A percentile compares a stretch with the other conserved stretches of the same genome.
Evolutionary conservation across 148 eudicot species (phyloP).

Genomic region (Vaccinium myrtillus): DNA sequence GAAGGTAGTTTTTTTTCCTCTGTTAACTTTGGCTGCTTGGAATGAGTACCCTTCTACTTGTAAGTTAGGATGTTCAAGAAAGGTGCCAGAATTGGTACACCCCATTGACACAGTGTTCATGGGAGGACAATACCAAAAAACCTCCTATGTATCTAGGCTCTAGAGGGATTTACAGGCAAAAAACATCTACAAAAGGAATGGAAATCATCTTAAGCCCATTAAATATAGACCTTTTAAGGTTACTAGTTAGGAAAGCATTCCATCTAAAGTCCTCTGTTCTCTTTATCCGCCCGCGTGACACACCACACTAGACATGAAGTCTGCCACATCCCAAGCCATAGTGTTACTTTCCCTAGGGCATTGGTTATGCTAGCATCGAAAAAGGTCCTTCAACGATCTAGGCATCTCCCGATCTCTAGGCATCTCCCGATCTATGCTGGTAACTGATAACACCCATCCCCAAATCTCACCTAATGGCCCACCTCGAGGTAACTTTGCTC

Average conservation of each 20-base stretch:
- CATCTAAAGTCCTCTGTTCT: background rate
- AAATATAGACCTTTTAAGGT: too few species aligned
- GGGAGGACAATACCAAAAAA: background rate
- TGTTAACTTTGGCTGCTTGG: slow-evolving; percentile 1
- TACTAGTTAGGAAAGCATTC: background rate
- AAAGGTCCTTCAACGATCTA: background rate
- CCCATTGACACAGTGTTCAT: background rate
- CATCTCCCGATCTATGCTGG: background rate
- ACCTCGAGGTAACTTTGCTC: background rate
- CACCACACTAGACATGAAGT: background rate
- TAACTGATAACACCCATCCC: background rate
- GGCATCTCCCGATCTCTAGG: background rate
- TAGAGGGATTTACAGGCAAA: background rate
- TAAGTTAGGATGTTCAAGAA: background rate
- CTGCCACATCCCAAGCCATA: background rate
- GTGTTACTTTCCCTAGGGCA: background rate
- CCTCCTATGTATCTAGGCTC: background rate
- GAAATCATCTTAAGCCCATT: background rate
- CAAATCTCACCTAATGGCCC: background rate
- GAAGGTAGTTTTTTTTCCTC: background rate
- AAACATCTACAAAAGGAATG: background rate
- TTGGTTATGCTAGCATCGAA: background rate
- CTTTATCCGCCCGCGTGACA: background rate
- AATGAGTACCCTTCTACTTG: background rate
- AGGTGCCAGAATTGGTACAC: background rate